Percentiles rank a stretch among this genome's conserved stretches.
phyloP scores from a whole-genome alignment of 352 stramenopile species.

The Pythium sukuiense region DNA sequence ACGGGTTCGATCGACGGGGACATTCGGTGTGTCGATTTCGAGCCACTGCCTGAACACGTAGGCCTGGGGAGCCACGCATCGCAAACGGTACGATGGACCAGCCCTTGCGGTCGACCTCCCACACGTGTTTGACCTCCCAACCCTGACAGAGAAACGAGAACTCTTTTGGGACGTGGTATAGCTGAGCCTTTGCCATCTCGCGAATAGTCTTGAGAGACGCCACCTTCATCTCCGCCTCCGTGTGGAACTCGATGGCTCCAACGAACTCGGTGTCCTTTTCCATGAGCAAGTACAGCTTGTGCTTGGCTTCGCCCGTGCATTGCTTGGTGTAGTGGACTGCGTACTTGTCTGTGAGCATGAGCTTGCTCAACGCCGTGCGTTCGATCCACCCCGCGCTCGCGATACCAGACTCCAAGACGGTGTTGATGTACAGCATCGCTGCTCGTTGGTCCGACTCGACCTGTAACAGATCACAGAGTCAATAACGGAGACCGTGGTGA shows the following conservation, averaged over 20 bases:
- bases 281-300: constrained; percentile 62
- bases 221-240: constrained; percentile 51
- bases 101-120: constrained; percentile 51
- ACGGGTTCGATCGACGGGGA: constrained; percentile 32
- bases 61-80: constrained; percentile 50
- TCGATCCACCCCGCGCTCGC: constrained; percentile 26
- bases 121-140: constrained; percentile 45
- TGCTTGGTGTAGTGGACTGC: constrained; percentile 66
- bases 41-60: constrained; percentile 36
- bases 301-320: constrained; percentile 64
- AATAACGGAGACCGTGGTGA: neutral
- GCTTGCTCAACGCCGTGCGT: constrained; percentile 44
- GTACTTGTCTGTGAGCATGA: constrained; percentile 50
- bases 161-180: constrained; percentile 39
- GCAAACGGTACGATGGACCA: constrained; percentile 64
- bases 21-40: constrained; percentile 44
- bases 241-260: constrained; percentile 57
- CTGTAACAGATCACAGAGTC: constrained; percentile 1
- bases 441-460: constrained; percentile 41
- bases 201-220: constrained; percentile 45
- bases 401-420: constrained; percentile 37
- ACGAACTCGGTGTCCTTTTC: constrained; percentile 66
- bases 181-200: constrained; percentile 45
- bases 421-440: constrained; percentile 45
- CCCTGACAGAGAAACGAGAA: constrained; percentile 61